These are phyloP conservation scores for Talaromyces thailandensis DNA, from an alignment of 495 filamentous ascomycete genomes.

Conservation along the genomic window DNA sequence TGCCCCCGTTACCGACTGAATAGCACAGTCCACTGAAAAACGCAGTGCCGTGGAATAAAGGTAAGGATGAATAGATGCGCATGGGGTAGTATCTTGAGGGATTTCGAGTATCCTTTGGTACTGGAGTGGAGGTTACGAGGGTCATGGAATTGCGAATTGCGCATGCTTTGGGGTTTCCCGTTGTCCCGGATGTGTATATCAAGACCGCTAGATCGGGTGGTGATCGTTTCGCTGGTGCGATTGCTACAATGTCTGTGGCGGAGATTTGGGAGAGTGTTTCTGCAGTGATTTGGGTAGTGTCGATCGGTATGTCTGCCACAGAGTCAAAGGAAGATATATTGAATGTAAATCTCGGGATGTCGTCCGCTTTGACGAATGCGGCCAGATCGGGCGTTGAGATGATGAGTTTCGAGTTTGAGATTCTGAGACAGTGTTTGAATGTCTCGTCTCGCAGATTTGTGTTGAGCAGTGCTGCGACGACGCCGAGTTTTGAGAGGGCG, in stretches of 20 bases:
- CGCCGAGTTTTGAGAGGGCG: constrained; percentile 77
- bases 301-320: constrained; percentile 30
- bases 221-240: constrained; percentile 24
- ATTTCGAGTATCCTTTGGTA: constrained; percentile 25
- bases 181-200: constrained; percentile 84
- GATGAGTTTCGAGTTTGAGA: constrained; percentile 57
- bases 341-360: constrained; percentile 30
- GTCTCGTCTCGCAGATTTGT: constrained; percentile 70
- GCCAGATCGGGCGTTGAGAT: constrained; percentile 46
- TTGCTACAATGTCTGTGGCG: not conserved
- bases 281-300: not conserved
- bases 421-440: constrained; percentile 71
- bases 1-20: constrained; percentile 30
- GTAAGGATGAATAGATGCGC: constrained; percentile 82
- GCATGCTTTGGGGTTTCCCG: constrained; percentile 85
- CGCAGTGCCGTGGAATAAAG: constrained; percentile 81
- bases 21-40: constrained; percentile 54
- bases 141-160: constrained; percentile 56
- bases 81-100: constrained; percentile 44
- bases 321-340: constrained; percentile 32
- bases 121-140: constrained; percentile 33
- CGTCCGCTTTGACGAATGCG: constrained; percentile 25
- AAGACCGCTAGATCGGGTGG: constrained; percentile 53
- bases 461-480: constrained; percentile 82
- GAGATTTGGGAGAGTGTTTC: constrained; percentile 1